phyloP scores from a whole-genome alignment of 352 stramenopile genomes.

The Blastocystis sp. region DNA sequence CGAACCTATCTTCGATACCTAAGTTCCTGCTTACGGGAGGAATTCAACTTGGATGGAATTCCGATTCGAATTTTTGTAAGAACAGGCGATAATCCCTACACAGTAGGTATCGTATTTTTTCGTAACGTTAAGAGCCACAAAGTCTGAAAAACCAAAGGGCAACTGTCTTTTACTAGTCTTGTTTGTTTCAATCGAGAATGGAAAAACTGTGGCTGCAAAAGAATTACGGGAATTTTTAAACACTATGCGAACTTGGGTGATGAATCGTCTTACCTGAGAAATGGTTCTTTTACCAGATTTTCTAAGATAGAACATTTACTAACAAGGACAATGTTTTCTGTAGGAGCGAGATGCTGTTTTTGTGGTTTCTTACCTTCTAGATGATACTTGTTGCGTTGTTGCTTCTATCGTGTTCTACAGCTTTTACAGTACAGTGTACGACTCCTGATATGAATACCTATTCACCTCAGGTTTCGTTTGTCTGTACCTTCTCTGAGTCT shows the following conservation, averaged over 20 bases:
- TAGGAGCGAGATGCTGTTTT: background rate
- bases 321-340: conserved; percentile 13
- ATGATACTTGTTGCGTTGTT: conserved; percentile 56
- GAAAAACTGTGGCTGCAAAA: no score
- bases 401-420: background rate
- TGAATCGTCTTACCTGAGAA: background rate
- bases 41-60: conserved; percentile 66
- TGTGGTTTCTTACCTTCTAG: conserved; percentile 34
- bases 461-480: conserved; percentile 4
- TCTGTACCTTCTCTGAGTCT: conserved; percentile 37
- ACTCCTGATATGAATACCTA: conserved; percentile 18
- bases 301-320: background rate
- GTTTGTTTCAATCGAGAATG: background rate
- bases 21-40: conserved; percentile 62
- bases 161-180: conserved; percentile 3
- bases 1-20: conserved; percentile 64
- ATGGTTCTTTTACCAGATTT: background rate
- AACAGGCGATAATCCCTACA: conserved; percentile 26
- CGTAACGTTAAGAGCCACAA: background rate
- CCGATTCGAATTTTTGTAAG: conserved; percentile 65
- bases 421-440: conserved; percentile 32
- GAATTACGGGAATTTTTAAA: conserved; percentile 19
- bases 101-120: background rate
- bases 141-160: background rate
- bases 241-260: background rate